phyloP scores from a whole-genome alignment of 768 basidiomycete genomes.

The Tylopilus intermedius region DNA sequence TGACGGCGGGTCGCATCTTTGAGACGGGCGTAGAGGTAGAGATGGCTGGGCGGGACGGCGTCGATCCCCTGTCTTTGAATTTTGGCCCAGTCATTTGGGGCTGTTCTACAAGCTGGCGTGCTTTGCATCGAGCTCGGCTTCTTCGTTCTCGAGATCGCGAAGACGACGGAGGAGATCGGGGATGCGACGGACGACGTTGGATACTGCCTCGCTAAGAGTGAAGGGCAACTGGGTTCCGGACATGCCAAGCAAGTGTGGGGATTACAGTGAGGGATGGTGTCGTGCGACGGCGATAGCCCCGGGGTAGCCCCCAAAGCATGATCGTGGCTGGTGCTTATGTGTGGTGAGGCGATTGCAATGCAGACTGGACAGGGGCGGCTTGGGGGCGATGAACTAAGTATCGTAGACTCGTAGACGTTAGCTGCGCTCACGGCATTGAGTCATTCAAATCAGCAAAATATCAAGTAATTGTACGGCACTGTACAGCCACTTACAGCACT shows the following conservation, averaged over 20 bases:
- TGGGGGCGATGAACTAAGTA: too few species aligned
- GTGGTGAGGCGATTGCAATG: constrained; percentile 12
- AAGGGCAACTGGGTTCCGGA: neutral
- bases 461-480: too few species aligned
- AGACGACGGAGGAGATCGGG: constrained; percentile 18
- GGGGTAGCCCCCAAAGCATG: neutral
- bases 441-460: too few species aligned
- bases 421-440: too few species aligned
- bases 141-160: constrained; percentile 21
- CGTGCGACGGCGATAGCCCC: neutral
- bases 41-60: neutral
- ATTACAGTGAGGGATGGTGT: neutral
- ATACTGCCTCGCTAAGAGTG: constrained; percentile 11
- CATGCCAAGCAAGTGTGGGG: constrained; percentile 2
- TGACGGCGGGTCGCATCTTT: neutral
- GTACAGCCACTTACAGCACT: too few species aligned
- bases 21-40: constrained; percentile 1
- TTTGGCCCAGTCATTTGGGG: neutral
- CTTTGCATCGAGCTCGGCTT: constrained; percentile 17
- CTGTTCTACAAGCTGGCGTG: constrained; percentile 9
- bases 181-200: constrained; percentile 11
- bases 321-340: constrained; percentile 9
- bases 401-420: too few species aligned
- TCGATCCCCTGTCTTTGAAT: neutral
- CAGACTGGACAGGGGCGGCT: constrained; percentile 5